A percentile compares a stretch with the other conserved stretches of the same genome.
phyloP scores from a whole-genome alignment of 1,139 yeast genomes.

The Protomyces arabidopsidicola region DNA sequence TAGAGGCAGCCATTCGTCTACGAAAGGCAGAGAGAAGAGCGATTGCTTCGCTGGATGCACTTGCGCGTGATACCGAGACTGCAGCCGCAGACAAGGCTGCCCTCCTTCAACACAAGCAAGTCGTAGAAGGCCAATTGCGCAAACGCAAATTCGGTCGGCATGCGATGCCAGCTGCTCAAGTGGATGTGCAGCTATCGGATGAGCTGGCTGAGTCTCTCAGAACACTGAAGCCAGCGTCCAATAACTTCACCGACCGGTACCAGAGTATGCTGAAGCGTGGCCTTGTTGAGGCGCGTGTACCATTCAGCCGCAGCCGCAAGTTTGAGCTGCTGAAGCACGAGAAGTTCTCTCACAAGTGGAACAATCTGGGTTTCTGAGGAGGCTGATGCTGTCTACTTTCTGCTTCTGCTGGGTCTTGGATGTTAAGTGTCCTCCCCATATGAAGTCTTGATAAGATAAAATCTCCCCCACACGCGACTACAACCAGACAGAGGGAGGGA shows the following conservation, averaged over 20 bases:
- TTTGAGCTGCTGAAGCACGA: slow-evolving; percentile 74
- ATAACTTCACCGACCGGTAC: slow-evolving; percentile 75
- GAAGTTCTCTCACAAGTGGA: slow-evolving; percentile 65
- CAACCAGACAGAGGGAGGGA: no score
- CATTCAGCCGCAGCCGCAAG: slow-evolving; percentile 57
- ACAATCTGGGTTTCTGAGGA: neutral
- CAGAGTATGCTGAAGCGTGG: slow-evolving; percentile 77
- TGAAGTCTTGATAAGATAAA: no score
- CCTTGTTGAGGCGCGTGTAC: slow-evolving; percentile 76
- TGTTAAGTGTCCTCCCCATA: neutral
- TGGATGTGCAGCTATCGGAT: slow-evolving; percentile 84
- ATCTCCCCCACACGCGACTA: no score
- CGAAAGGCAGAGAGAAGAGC: slow-evolving; percentile 21
- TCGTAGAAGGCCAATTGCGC: slow-evolving; percentile 5
- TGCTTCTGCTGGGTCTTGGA: neutral
- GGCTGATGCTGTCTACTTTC: neutral
- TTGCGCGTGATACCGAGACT: neutral
- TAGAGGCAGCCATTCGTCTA: slow-evolving; percentile 13
- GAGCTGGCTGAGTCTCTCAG: slow-evolving; percentile 83
- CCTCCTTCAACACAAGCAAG: neutral
- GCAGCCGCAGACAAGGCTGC: slow-evolving; percentile 12
- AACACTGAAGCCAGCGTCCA: slow-evolving; percentile 80
- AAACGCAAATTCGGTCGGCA: slow-evolving; percentile 50
- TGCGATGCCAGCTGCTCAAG: slow-evolving; percentile 55
- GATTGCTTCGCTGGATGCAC: slow-evolving; percentile 15